phyloP scores from a whole-genome alignment of 1,284 basidiomycete species.

The Crucibulum cyathiforme region DNA sequence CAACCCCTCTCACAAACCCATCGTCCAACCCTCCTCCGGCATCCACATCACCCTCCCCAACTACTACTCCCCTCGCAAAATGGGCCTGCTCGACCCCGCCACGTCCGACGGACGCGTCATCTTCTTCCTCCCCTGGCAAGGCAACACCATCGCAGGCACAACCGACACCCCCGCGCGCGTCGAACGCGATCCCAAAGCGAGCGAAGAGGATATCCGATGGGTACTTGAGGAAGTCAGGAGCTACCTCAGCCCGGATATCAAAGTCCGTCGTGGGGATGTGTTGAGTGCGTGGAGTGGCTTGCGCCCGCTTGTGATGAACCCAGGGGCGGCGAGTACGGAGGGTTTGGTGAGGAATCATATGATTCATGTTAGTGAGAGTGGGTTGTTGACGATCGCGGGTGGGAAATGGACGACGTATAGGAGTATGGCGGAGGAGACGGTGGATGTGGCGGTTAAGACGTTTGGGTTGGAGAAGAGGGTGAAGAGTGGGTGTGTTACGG shows the following conservation, averaged over 20 bases:
- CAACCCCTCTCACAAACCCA: conserved; percentile 81
- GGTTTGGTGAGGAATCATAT: conserved; percentile 94
- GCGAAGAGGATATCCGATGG: conserved; percentile 97
- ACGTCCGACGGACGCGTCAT: conserved; percentile 98
- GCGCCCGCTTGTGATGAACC: conserved; percentile 89
- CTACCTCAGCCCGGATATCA: conserved; percentile 92
- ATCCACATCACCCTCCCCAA: conserved; percentile 97
- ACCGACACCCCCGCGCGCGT: conserved; percentile 89
- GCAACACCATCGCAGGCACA: conserved; percentile 94
- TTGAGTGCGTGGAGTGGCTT: conserved; percentile 95
- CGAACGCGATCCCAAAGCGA: conserved; percentile 79
- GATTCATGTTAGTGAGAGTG: conserved; percentile 83
- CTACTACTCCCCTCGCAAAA: conserved; percentile 94
- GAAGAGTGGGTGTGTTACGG: conserved; percentile 79
- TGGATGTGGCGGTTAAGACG: conserved; percentile 86
- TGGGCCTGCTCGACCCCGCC: conserved; percentile 95
- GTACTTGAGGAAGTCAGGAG: conserved; percentile 91
- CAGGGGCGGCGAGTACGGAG: conserved; percentile 80
- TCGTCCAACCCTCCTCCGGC: conserved; percentile 94
- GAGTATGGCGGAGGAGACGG: conserved; percentile 96
- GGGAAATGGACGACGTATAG: conserved; percentile 99
- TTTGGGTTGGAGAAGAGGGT: conserved; percentile 70
- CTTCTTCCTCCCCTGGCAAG: conserved; percentile 99
- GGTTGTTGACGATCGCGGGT: conserved; percentile 93
- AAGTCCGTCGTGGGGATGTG: conserved; percentile 96